Conservation (phyloP, 306 rosid genomes). For the Vigna trinervia region DNA sequence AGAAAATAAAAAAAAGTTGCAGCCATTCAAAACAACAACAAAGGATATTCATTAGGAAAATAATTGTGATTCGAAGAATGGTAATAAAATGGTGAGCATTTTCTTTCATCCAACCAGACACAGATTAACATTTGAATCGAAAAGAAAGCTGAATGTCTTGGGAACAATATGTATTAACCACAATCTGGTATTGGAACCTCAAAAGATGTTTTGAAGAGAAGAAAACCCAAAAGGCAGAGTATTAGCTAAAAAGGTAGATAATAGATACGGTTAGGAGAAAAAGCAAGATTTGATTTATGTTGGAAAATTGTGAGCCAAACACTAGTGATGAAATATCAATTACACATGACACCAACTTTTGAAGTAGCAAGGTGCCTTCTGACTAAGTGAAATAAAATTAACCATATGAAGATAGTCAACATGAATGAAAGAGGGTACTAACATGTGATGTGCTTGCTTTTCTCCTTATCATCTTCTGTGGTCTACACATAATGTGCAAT, state of each 20-base stretch:
- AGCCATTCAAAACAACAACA: slow-evolving; percentile 39
- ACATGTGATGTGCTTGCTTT: slow-evolving; percentile 57
- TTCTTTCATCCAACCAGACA: slow-evolving; percentile 18
- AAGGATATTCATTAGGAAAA: slow-evolving; percentile 35
- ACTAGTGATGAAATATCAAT: slow-evolving; percentile 46
- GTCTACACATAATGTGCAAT: slow-evolving; percentile 44
- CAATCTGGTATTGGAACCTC: slow-evolving; percentile 44
- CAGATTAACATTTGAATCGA: slow-evolving; percentile 33
- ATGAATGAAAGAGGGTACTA: slow-evolving; percentile 31
- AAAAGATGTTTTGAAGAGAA: slow-evolving; percentile 32
- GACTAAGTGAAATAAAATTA: slow-evolving; percentile 29
- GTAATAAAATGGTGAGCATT: slow-evolving; percentile 23
- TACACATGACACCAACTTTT: slow-evolving; percentile 48
- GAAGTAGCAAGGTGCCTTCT: slow-evolving; percentile 48
- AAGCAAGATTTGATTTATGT: slow-evolving; percentile 45
- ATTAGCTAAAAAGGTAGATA: slow-evolving; percentile 41
- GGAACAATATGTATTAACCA: slow-evolving; percentile 41
- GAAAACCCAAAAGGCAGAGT: slow-evolving; percentile 36
- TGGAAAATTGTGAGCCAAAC: slow-evolving; percentile 52
- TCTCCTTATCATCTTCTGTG: slow-evolving; percentile 32
- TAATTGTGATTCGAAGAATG: background rate
- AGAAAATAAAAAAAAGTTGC: slow-evolving; percentile 22
- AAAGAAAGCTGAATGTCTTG: slow-evolving; percentile 33
- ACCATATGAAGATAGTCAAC: slow-evolving; percentile 11
- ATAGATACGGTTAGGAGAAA: slow-evolving; percentile 45